Base-by-base conservation (phyloP, 108 stramenopile species). In the Epithemia pelagica region DNA sequence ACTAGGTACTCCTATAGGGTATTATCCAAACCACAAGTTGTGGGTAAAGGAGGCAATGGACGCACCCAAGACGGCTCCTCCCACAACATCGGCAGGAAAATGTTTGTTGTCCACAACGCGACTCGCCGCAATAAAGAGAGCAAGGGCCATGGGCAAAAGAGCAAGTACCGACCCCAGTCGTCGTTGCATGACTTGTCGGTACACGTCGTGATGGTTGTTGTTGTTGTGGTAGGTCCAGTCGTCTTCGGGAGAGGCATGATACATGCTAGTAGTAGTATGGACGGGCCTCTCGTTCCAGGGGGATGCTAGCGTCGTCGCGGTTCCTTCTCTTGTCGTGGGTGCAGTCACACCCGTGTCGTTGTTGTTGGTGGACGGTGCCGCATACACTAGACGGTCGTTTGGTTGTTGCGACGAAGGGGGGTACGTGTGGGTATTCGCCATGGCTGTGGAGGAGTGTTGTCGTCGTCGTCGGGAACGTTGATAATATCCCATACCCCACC, bases 51-150 rank as follows among this genome's bases (percentile, higher is more conserved):
- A 21, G 10, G 77, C 83, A 61, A 76, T 61, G 31, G 72, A 29
- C 29, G 65, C 69, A 54, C 87, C 83, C 2, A 88, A 37, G 18
- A 84, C 22, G 0, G 82, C 33, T 7, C 87, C 87, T n/a, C 63
- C 79, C 2, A 84, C 68, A 26, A 88, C 72, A 72, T 88, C 87
- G 7, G 87, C 83, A 1, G 87, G 87, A 32, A 73, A 75, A 70
- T 88, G 87, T 26, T 62, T 54, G 53, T 84, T 82, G 74, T 88
- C 83, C 22, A 54, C 68, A 10, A 84, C 74, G 21, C 87, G 75
- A 29, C 70, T 75, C 19, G 64, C 63, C 15, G 79, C 77, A 54
- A 84, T 70, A 29, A 78, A 84, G 1, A 74, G 5, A 24, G 87
- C 81, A 24, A 81, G 5, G n/a, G 61, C 22, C 66, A 82, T 56